Evolutionary conservation across 768 basidiomycete species (phyloP).

Genomic region (Suillus subalutaceus): DNA sequence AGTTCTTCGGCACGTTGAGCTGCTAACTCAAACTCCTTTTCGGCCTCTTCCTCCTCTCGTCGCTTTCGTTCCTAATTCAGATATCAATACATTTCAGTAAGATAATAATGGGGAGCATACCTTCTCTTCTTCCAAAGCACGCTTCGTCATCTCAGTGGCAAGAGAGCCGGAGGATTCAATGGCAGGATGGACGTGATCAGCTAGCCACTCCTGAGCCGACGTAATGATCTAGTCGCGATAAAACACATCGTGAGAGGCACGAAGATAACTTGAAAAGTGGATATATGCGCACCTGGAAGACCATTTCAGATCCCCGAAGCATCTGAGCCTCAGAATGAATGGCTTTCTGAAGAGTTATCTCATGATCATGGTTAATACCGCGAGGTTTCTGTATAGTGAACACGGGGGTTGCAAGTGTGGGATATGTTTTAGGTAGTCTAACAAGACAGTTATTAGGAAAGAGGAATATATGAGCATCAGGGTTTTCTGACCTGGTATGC

Average conservation of each 20-base stretch:
- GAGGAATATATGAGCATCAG: neutral
- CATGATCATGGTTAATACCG: constrained; percentile 60
- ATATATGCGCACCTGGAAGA: constrained; percentile 61
- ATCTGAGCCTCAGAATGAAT: constrained; percentile 70
- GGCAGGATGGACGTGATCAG: constrained; percentile 54
- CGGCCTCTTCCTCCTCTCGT: constrained; percentile 59
- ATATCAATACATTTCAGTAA: constrained; percentile 7
- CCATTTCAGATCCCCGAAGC: constrained; percentile 71
- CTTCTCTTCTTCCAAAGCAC: constrained; percentile 70
- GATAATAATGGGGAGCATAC: constrained; percentile 39
- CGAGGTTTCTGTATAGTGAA: constrained; percentile 70
- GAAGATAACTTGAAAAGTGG: neutral
- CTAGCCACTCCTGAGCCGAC: constrained; percentile 73
- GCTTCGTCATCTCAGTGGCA: constrained; percentile 75
- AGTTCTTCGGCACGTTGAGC: constrained; percentile 59
- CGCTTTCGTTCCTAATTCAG: constrained; percentile 50
- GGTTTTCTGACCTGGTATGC: constrained; percentile 62
- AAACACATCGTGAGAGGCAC: constrained; percentile 2
- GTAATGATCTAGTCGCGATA: constrained; percentile 57
- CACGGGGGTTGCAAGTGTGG: constrained; percentile 66
- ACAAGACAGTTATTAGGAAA: constrained; percentile 3
- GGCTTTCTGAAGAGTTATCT: constrained; percentile 56
- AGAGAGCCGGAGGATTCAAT: constrained; percentile 69
- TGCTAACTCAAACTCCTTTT: constrained; percentile 51
- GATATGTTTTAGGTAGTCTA: constrained; percentile 84